Evolutionary conservation across 108 stramenopile genomes (phyloP).

Genomic region (Licmophora abbreviata): DNA sequence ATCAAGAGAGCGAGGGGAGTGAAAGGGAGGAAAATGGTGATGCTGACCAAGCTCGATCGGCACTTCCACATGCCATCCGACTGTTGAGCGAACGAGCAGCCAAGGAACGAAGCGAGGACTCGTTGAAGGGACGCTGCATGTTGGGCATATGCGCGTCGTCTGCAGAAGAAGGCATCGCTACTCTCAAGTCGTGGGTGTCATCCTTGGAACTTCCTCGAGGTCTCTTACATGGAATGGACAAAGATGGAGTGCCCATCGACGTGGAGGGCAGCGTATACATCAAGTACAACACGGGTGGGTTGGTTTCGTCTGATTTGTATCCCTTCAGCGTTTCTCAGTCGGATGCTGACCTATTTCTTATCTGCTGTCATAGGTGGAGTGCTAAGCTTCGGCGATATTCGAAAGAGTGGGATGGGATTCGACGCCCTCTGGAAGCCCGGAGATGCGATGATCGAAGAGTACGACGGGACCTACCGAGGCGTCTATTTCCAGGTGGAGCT

Average conservation of each 20-base stretch:
- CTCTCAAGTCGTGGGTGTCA: constrained; percentile 69
- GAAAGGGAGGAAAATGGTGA: not conserved
- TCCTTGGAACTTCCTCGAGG: constrained; percentile 58
- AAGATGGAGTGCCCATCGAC: constrained; percentile 72
- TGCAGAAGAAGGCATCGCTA: constrained; percentile 50
- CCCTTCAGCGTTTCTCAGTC: too few relatives aligned
- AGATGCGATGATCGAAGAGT: constrained; percentile 74
- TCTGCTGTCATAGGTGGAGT: too few relatives aligned
- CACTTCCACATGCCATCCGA: constrained; percentile 15
- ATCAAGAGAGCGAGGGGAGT: constrained; percentile 5
- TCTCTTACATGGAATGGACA: constrained; percentile 78
- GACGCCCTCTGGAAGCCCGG: constrained; percentile 84
- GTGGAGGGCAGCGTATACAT: constrained; percentile 63
- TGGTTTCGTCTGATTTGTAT: too few relatives aligned
- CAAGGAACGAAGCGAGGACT: constrained; percentile 50
- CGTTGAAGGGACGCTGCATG: constrained; percentile 58
- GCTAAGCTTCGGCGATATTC: constrained; percentile 63
- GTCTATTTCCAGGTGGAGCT: constrained; percentile 85
- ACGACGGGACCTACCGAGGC: constrained; percentile 80
- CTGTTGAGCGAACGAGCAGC: constrained; percentile 16
- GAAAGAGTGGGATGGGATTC: constrained; percentile 63
- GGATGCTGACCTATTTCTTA: too few relatives aligned
- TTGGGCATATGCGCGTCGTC: constrained; percentile 75
- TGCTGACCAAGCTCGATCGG: not conserved
- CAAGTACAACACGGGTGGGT: constrained; percentile 82